These are phyloP conservation scores for Lactarius psammicola DNA, from an alignment of 768 basidiomycete genomes.

Conservation along the genomic window DNA sequence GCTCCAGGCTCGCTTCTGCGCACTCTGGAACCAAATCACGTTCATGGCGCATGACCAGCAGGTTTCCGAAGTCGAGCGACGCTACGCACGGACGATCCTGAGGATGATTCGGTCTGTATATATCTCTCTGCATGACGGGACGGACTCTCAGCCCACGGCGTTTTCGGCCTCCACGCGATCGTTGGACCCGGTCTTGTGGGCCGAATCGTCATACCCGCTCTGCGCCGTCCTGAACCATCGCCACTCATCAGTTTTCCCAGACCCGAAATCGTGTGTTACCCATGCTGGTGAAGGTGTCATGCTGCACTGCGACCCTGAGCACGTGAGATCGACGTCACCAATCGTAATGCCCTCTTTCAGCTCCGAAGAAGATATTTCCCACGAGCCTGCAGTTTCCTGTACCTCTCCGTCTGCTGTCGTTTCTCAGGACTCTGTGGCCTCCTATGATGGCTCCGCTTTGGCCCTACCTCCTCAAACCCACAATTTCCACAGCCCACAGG, in stretches of 20 bases:
- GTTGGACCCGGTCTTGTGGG: slow-evolving; percentile 22
- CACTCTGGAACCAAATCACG: slow-evolving; percentile 19
- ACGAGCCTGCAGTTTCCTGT: background rate
- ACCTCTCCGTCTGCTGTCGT: background rate
- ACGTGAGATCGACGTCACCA: background rate
- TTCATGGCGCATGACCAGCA: slow-evolving; percentile 8
- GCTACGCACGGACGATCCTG: slow-evolving; percentile 20
- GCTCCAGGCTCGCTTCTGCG: slow-evolving; percentile 17
- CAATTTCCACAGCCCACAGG: background rate
- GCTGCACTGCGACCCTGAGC: background rate
- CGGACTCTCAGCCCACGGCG: slow-evolving; percentile 16
- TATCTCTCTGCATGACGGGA: slow-evolving; percentile 21
- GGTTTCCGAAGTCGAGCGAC: slow-evolving; percentile 19
- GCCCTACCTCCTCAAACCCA: background rate
- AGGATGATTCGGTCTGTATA: slow-evolving; percentile 21
- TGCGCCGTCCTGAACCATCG: slow-evolving; percentile 13
- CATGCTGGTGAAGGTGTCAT: background rate
- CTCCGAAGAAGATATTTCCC: slow-evolving; percentile 1
- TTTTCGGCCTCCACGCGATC: slow-evolving; percentile 23
- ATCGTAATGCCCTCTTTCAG: background rate
- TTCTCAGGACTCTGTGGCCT: background rate
- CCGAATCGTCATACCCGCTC: slow-evolving; percentile 17
- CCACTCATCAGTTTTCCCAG: background rate
- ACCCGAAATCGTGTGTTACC: background rate
- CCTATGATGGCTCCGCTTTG: background rate